phyloP scores from a whole-genome alignment of 345 rosid species.

The Bruguiera sexangula region DNA sequence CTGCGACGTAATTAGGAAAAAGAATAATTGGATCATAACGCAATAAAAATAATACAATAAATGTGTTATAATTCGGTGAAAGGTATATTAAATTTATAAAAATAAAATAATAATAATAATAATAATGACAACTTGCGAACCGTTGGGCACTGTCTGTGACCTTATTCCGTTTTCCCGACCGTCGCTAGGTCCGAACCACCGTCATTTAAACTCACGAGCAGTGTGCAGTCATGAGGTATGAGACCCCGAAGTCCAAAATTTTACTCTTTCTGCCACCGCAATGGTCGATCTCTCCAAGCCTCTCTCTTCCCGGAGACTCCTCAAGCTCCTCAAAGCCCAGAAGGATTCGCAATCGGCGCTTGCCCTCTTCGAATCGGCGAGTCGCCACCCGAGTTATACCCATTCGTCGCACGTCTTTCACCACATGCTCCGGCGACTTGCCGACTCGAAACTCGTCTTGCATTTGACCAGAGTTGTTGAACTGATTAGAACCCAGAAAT shows the following conservation, averaged over 20 bases:
- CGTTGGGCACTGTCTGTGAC: too few species aligned
- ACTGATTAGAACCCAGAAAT: slow-evolving; percentile 49
- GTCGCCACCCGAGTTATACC: slow-evolving; percentile 43
- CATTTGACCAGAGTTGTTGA: slow-evolving; percentile 55
- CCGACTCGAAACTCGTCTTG: slow-evolving; percentile 37
- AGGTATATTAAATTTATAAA: too few species aligned
- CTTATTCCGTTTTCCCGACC: too few species aligned
- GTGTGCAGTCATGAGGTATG: neutral
- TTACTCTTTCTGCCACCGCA: slow-evolving; percentile 14
- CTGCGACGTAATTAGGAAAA: too few species aligned
- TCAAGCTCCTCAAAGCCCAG: slow-evolving; percentile 63
- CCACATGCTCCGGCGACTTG: slow-evolving; percentile 74
- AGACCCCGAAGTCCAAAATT: neutral
- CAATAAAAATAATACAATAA: too few species aligned
- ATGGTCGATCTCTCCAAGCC: slow-evolving; percentile 60
- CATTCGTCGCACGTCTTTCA: slow-evolving; percentile 66
- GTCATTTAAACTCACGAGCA: neutral
- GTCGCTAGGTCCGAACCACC: neutral
- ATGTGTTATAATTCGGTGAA: too few species aligned
- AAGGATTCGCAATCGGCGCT: slow-evolving; percentile 49
- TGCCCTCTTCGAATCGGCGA: slow-evolving; percentile 60
- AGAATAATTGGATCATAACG: too few species aligned
- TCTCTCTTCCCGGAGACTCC: slow-evolving; percentile 54
- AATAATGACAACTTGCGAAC: too few species aligned
- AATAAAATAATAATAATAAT: too few species aligned